A percentile compares a stretch with the other conserved stretches of the same genome.
phyloP scores from a whole-genome alignment of 2,329 filamentous ascomycete genomes.

The Orbilia javanica region DNA sequence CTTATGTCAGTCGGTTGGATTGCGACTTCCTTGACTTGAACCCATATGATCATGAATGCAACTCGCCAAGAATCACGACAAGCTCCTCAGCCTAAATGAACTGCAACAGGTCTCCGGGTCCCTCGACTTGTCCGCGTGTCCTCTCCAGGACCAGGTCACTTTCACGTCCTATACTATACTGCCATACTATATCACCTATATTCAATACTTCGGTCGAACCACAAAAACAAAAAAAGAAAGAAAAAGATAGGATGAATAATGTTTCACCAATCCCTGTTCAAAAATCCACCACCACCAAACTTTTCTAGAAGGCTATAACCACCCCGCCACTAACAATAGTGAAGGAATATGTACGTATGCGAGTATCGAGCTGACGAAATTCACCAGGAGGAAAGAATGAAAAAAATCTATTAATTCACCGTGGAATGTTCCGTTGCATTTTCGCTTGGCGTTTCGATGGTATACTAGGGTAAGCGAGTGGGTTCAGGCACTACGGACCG shows the following conservation, averaged over 20 bases:
- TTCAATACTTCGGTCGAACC: not conserved
- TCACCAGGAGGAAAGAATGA: not conserved
- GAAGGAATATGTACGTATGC: not conserved
- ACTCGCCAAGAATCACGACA: conserved; percentile 36
- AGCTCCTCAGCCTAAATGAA: conserved; percentile 27
- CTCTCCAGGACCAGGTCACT: conserved; percentile 20
- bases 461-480: conserved; percentile 35
- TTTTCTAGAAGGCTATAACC: conserved; percentile 34
- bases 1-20: not conserved
- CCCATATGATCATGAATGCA: not conserved
- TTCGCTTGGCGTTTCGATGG: conserved; percentile 24
- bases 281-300: not conserved
- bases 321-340: conserved; percentile 1
- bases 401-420: not conserved
- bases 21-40: not conserved
- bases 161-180: not conserved
- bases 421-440: conserved; percentile 14
- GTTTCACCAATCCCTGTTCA: not conserved
- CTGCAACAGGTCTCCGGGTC: conserved; percentile 4
- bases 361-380: too few species aligned
- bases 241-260: conserved; percentile 39
- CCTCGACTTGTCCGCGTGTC: conserved; percentile 18
- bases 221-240: not conserved
- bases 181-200: too few species aligned
- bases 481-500: conserved; percentile 35